Percentiles rank a stretch among this genome's conserved stretches.
These are phyloP conservation scores for Citropsis articulata DNA, from an alignment of 345 rosid species.

Conservation along the genomic window DNA sequence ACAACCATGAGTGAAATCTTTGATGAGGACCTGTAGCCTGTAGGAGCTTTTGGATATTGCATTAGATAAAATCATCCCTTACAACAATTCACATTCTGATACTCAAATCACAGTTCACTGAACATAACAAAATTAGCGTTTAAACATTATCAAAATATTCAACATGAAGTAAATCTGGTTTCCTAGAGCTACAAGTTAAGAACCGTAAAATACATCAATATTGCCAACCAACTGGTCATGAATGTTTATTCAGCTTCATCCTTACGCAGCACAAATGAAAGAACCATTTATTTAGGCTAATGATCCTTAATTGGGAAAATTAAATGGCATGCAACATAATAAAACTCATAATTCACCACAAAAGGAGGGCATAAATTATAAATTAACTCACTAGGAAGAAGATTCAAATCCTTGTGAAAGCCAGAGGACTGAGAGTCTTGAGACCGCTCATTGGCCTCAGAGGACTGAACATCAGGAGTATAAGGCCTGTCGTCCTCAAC, in stretches of 20 bases:
- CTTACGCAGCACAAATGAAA: neutral
- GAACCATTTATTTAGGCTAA: neutral
- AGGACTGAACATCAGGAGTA: slow-evolving; percentile 37
- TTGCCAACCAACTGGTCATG: slow-evolving; percentile 11
- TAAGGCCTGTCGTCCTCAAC: slow-evolving; percentile 58
- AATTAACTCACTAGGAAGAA: slow-evolving; percentile 78
- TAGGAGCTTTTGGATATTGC: neutral
- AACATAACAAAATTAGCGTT: neutral
- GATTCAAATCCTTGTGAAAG: slow-evolving; percentile 70
- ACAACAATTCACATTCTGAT: neutral
- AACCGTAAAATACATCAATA: slow-evolving; percentile 8
- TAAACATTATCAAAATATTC: slow-evolving; percentile 2
- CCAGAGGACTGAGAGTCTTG: slow-evolving; percentile 29
- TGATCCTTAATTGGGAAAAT: neutral
- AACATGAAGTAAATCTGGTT: slow-evolving; percentile 1
- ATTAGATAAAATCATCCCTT: neutral
- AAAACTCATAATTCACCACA: neutral
- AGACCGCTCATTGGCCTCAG: slow-evolving; percentile 36
- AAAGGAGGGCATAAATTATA: neutral
- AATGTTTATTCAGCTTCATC: slow-evolving; percentile 9
- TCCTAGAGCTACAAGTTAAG: slow-evolving; percentile 1
- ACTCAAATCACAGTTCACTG: neutral
- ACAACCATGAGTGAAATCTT: neutral
- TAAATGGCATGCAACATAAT: neutral
- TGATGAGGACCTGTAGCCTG: neutral